Evolutionary conservation across 179 eudicot species (phyloP).

Genomic region (Corrigiola litoralis): DNA sequence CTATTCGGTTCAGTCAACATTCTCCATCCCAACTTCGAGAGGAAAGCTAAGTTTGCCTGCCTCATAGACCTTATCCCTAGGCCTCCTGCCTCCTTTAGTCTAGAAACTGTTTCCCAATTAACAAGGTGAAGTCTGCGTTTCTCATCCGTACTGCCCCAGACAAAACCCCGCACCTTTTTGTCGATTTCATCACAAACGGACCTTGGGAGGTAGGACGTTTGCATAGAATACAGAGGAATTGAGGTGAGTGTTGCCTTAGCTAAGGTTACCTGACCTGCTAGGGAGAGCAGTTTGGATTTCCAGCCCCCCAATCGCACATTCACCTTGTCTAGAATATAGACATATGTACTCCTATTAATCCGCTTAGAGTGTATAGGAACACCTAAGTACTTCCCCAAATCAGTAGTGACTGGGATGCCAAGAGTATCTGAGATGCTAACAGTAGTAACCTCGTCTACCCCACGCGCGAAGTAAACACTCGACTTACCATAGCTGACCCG

Average conservation of each 20-base stretch:
- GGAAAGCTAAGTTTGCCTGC: not conserved
- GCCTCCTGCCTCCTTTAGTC: not conserved
- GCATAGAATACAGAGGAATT: not conserved
- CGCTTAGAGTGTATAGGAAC: not conserved
- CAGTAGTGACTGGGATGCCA: not conserved
- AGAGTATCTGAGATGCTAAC: not conserved
- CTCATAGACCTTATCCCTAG: not conserved
- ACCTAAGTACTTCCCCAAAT: not conserved
- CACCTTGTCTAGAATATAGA: not conserved
- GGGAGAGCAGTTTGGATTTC: constrained; percentile 1
- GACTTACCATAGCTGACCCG: not conserved
- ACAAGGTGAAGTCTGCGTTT: not conserved
- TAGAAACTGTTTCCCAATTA: not conserved
- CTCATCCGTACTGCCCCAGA: not conserved
- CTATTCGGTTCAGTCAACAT: not conserved
- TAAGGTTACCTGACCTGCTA: not conserved
- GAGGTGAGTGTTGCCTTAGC: not conserved
- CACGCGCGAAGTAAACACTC: not conserved
- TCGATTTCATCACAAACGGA: not conserved
- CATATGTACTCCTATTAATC: not conserved
- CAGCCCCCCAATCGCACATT: not conserved
- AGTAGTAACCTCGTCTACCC: no score
- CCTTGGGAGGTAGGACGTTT: not conserved
- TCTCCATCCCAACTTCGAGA: not conserved
- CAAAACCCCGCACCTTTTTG: not conserved